Percentiles rank a stretch among this genome's conserved stretches.
Evolutionary conservation across 139 green algal species (phyloP).

Genomic region (Tetratostichococcus sp.): DNA sequence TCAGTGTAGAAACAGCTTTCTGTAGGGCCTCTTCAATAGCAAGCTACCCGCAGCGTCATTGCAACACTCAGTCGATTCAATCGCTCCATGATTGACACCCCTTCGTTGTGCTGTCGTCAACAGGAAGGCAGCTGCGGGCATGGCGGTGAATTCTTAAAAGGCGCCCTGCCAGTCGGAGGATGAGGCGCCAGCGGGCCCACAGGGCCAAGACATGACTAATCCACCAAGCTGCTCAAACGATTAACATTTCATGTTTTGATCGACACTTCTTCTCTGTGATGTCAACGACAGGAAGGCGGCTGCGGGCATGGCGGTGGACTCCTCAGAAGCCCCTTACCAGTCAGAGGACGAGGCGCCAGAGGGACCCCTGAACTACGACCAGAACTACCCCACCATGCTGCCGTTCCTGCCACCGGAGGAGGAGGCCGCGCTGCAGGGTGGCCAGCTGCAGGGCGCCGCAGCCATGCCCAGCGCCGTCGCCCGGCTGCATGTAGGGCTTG

Average conservation of each 20-base stretch:
- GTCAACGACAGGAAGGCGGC: background rate
- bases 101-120: too few relatives aligned
- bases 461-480: background rate
- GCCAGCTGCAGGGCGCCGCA: background rate
- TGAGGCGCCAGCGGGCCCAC: background rate
- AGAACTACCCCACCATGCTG: constrained; percentile 55
- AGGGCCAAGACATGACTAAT: constrained; percentile 44
- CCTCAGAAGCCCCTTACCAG: background rate
- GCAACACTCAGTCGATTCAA: too few relatives aligned
- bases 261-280: too few relatives aligned
- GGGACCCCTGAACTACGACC: constrained; percentile 30
- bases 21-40: too few relatives aligned
- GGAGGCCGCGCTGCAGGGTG: constrained; percentile 1
- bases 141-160: background rate
- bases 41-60: too few relatives aligned
- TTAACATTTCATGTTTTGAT: too few relatives aligned
- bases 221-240: too few relatives aligned
- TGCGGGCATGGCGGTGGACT: background rate
- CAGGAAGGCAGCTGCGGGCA: background rate
- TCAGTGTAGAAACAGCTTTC: too few relatives aligned
- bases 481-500: background rate
- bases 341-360: constrained; percentile 1
- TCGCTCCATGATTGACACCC: too few relatives aligned
- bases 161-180: background rate
- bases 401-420: constrained; percentile 28